Conservation (phyloP, 2,329 filamentous ascomycete species). For the Diplocarpon mali region DNA sequence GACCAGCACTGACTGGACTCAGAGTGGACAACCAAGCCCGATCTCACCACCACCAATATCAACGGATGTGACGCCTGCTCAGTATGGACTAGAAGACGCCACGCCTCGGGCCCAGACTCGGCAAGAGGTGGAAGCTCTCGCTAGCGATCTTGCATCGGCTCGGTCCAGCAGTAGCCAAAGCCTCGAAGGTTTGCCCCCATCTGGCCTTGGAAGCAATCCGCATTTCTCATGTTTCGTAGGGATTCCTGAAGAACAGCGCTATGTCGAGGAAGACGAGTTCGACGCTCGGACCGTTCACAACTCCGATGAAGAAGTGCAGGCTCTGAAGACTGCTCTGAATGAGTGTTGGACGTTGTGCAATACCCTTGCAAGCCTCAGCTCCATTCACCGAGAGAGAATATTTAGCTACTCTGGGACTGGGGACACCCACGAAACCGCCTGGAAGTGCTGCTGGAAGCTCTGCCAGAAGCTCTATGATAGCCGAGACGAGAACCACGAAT, state of each 20-base stretch:
- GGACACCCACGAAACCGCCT: slow-evolving; percentile 75
- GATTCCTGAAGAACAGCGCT: slow-evolving; percentile 32
- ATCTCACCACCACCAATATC: slow-evolving; percentile 58
- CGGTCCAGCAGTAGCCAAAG: slow-evolving; percentile 59
- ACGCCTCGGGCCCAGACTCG: slow-evolving; percentile 79
- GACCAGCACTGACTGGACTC: slow-evolving; percentile 6
- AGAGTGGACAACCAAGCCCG: slow-evolving; percentile 23
- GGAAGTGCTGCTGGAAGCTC: slow-evolving; percentile 88
- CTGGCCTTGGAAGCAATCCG: slow-evolving; percentile 3
- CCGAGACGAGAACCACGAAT: slow-evolving; percentile 57
- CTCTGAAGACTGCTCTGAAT: slow-evolving; percentile 64
- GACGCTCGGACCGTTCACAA: slow-evolving; percentile 31
- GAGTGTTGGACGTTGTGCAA: slow-evolving; percentile 95
- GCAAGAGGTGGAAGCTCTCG: slow-evolving; percentile 53
- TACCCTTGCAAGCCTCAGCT: slow-evolving; percentile 74
- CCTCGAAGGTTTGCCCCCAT: slow-evolving; percentile 54
- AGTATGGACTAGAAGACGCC: slow-evolving; percentile 55
- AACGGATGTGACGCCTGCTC: slow-evolving; percentile 57
- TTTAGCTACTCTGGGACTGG: slow-evolving; percentile 66
- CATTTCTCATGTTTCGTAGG: slow-evolving; percentile 24
- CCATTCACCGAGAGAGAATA: slow-evolving; percentile 67
- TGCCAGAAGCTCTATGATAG: slow-evolving; percentile 84
- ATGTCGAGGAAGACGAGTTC: slow-evolving; percentile 42
- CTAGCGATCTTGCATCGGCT: slow-evolving; percentile 39
- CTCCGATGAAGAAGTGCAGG: slow-evolving; percentile 50